Conservation (phyloP, 768 basidiomycete species). For the Mycena albidolilacea region DNA sequence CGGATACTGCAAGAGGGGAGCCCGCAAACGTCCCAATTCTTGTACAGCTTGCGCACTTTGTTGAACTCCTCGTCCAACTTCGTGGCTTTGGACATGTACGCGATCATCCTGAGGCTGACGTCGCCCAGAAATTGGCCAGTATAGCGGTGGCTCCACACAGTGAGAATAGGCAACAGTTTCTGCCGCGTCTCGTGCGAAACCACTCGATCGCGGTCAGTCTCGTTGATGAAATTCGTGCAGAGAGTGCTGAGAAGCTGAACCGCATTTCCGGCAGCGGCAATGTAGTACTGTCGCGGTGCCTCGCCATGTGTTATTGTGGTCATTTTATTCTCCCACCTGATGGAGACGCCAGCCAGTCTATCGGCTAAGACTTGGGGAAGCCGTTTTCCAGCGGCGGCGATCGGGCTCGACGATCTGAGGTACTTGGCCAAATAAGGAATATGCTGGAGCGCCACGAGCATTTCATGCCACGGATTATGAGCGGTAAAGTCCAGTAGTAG, state of each 20-base stretch:
- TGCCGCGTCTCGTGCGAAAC: constrained; percentile 21
- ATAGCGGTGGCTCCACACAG: constrained; percentile 29
- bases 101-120: constrained; percentile 28
- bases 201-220: constrained; percentile 13
- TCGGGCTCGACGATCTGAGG: constrained; percentile 34
- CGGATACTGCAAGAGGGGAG: constrained; percentile 25
- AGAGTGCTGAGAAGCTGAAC: constrained; percentile 35
- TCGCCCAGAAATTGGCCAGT: constrained; percentile 26
- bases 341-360: constrained; percentile 25
- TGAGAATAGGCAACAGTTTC: constrained; percentile 18
- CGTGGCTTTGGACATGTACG: constrained; percentile 7
- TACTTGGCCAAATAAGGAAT: constrained; percentile 43
- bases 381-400: constrained; percentile 38
- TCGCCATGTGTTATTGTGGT: neutral
- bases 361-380: constrained; percentile 38
- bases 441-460: constrained; percentile 41
- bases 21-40: constrained; percentile 38
- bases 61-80: constrained; percentile 1
- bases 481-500: constrained; percentile 8
- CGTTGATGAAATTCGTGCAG: constrained; percentile 30
- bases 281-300: constrained; percentile 20
- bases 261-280: constrained; percentile 15
- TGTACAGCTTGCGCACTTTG: constrained; percentile 15
- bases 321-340: constrained; percentile 37
- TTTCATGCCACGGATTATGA: constrained; percentile 40